Conservation (phyloP, 495 filamentous ascomycete genomes). For the Hyaloscypha bicolor region DNA sequence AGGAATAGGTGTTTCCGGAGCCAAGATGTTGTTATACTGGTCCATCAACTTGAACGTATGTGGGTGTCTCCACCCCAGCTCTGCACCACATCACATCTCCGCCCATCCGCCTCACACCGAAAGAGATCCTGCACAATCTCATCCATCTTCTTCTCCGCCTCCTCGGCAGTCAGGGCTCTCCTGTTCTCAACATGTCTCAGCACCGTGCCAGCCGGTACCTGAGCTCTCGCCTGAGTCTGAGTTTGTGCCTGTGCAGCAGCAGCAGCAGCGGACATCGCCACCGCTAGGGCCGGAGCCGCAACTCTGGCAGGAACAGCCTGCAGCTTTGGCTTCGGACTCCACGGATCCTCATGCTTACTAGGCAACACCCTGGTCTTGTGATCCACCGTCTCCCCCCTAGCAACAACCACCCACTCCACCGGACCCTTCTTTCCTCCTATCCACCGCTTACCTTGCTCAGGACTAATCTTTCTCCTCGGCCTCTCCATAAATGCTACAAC, state of each 20-base stretch:
- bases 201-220: not conserved
- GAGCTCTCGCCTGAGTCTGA: not conserved
- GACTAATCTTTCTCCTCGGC: conserved; percentile 17
- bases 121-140: conserved; percentile 20
- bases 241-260: not conserved
- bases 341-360: conserved; percentile 20
- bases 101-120: not conserved
- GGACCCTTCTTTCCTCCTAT: not conserved
- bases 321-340: conserved; percentile 11
- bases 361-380: conserved; percentile 7
- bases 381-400: conserved; percentile 16
- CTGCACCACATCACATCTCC: not conserved
- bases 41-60: no score
- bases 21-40: no score
- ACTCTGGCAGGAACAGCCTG: not conserved
- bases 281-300: not conserved
- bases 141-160: conserved; percentile 20
- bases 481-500: conserved; percentile 9
- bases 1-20: not conserved
- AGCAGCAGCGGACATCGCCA: not conserved
- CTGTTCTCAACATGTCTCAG: conserved; percentile 21
- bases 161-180: not conserved
- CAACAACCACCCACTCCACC: conserved; percentile 21
- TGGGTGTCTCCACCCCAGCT: no score
- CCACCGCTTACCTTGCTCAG: not conserved